Conservation (phyloP, 805 yeast species). For the Hanseniaspora pseudoguilliermondii region DNA sequence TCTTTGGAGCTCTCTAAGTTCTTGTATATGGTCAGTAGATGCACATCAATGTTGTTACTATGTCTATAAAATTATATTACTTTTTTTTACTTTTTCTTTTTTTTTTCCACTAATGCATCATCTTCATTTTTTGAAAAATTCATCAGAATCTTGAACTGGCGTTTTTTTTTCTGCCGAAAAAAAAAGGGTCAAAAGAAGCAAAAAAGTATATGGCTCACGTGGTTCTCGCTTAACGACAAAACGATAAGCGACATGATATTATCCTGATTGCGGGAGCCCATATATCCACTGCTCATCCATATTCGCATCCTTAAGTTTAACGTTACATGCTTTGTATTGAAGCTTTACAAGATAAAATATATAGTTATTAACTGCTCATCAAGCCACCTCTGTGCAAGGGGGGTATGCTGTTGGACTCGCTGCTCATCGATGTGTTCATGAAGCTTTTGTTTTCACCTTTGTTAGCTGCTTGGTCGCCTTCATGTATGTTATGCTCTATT, state of each 20-base stretch:
- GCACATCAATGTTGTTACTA: too few species aligned
- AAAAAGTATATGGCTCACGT: background rate
- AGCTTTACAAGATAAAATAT: background rate
- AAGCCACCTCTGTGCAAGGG: slow-evolving; percentile 30
- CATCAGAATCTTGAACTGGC: background rate
- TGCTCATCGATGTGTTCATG: slow-evolving; percentile 15
- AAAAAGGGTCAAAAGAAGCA: background rate
- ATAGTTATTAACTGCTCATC: slow-evolving; percentile 2
- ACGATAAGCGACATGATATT: background rate
- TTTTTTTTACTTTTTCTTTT: too few species aligned
- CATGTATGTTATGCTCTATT: slow-evolving; percentile 16
- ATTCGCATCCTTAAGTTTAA: background rate
- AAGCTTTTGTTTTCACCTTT: background rate
- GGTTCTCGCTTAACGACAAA: background rate
- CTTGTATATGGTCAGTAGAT: too few species aligned
- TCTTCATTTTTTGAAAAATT: background rate
- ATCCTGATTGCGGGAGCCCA: background rate
- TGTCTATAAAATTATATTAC: too few species aligned
- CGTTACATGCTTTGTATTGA: background rate
- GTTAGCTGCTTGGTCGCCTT: background rate
- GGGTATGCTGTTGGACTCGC: slow-evolving; percentile 19
- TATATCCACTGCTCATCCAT: too few species aligned
- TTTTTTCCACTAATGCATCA: too few species aligned
- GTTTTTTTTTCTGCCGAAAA: background rate
- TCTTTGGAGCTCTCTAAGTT: too few species aligned